Conservation (phyloP, 2,329 filamentous ascomycete species). For the Botrytis squamosa region DNA sequence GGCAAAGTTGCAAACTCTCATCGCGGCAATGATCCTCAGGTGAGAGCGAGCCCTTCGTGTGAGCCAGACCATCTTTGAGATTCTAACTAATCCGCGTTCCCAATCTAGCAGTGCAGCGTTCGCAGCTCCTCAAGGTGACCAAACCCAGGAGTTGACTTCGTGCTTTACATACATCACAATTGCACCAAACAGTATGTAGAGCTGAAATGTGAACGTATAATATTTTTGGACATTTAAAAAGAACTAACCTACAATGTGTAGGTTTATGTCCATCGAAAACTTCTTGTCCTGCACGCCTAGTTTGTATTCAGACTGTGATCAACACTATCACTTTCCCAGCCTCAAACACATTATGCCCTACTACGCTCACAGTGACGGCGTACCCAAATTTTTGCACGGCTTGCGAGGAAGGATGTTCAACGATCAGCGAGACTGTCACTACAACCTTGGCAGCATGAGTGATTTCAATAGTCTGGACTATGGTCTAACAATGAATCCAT, state of each 20-base stretch:
- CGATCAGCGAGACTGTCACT: slow-evolving; percentile 22
- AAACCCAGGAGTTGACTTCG: slow-evolving; percentile 16
- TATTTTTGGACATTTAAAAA: background rate
- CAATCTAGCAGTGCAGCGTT: slow-evolving; percentile 17
- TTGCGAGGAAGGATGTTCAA: slow-evolving; percentile 27
- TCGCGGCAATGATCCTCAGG: background rate
- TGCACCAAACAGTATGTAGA: slow-evolving; percentile 3
- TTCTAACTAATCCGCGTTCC: background rate
- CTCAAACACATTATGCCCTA: background rate
- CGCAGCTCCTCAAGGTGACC: slow-evolving; percentile 20
- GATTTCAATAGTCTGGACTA: background rate
- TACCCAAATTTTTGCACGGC: slow-evolving; percentile 20
- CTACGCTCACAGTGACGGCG: background rate
- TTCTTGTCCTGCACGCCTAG: slow-evolving; percentile 19
- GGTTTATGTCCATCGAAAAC: slow-evolving; percentile 23
- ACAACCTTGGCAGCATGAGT: slow-evolving; percentile 13
- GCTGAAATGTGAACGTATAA: background rate
- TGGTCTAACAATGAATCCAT: background rate
- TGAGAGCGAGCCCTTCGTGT: background rate
- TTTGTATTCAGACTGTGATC: background rate
- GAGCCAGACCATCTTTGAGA: background rate
- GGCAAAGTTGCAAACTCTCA: slow-evolving; percentile 2
- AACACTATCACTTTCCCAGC: background rate
- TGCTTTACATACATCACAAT: slow-evolving; percentile 24
- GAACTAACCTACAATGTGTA: slow-evolving; percentile 6